A percentile compares a stretch with the other conserved stretches of the same genome.
phyloP scores from a whole-genome alignment of 495 filamentous ascomycete genomes.

The Xylaria telfairii region DNA sequence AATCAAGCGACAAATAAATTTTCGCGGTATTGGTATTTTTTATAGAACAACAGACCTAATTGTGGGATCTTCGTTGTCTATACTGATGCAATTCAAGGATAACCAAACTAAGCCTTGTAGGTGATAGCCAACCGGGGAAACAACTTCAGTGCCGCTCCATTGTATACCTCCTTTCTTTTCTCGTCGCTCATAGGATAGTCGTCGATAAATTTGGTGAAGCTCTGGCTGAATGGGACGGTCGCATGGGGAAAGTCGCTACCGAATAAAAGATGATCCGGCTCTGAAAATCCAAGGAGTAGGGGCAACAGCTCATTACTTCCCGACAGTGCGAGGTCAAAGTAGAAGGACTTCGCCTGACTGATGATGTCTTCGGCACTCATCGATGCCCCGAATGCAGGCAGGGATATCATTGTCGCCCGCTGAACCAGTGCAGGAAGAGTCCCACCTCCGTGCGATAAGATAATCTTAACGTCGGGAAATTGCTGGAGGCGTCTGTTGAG shows the following conservation, averaged over 20 bases:
- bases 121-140: neutral
- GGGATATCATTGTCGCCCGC: neutral
- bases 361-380: neutral
- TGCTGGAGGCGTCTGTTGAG: constrained; percentile 1
- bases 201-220: neutral
- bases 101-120: neutral
- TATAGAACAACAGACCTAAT: no score
- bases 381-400: neutral
- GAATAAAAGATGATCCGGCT: neutral
- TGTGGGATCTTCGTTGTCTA: neutral
- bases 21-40: no score
- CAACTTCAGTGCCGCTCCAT: neutral
- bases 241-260: constrained; percentile 1
- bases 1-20: no score
- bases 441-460: neutral
- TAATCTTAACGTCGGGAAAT: neutral
- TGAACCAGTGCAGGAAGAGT: neutral
- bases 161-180: neutral
- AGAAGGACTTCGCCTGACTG: neutral
- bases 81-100: neutral
- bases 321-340: neutral
- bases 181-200: neutral
- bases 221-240: neutral
- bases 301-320: neutral
- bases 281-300: neutral